Evolutionary conservation across 768 basidiomycete species (phyloP), one percentile per base, ranked within the genome.

Genomic region (Macrolepiota albuminosa): DNA sequence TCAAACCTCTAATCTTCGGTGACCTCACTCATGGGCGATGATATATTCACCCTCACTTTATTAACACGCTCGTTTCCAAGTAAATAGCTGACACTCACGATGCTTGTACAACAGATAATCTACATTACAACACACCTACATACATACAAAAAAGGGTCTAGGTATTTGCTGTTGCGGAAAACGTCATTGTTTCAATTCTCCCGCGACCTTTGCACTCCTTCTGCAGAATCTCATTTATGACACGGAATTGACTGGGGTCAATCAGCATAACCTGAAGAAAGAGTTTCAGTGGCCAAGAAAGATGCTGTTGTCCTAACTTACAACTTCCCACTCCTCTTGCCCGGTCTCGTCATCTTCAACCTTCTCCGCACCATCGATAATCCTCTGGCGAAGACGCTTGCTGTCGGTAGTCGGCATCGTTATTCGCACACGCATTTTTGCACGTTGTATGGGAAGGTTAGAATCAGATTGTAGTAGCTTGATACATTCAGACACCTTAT

Each of bases 151-250:
- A 7, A n/a, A 2, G 34, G 50, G 24, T 43, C 56, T 64, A 69
- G 36, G 52, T 60, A 59, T 62, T 68, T 2, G 84, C 81, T 6
- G 83, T 87, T 1, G 87, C 87, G 46, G 89, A 81, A 61, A 89
- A 85, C 13, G 85, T 78, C 66, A 93, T 69, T 0, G 94, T 95
- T 73, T 98, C 96, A 43, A 98, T 77, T 54, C 90, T 80, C 1
- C 93, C 92, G 64, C 84, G 83, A 18, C 93, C 93, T 72, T 96
- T 95, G 69, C 88, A 89, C 69, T 98, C 91, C 69, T 89, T 91
- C 71, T 95, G 91, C 60, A 98, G 73, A 45, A 98, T 73, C 61
- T 98, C 96, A 66, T 89, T 91, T 64, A 99, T 82, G 21, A 89
- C 80, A 39, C 91, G 86, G 82, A 97, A 96, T 66, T 91, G 88